These are phyloP conservation scores for Vigna angularis DNA, from an alignment of 306 rosid species.

Conservation along the genomic window DNA sequence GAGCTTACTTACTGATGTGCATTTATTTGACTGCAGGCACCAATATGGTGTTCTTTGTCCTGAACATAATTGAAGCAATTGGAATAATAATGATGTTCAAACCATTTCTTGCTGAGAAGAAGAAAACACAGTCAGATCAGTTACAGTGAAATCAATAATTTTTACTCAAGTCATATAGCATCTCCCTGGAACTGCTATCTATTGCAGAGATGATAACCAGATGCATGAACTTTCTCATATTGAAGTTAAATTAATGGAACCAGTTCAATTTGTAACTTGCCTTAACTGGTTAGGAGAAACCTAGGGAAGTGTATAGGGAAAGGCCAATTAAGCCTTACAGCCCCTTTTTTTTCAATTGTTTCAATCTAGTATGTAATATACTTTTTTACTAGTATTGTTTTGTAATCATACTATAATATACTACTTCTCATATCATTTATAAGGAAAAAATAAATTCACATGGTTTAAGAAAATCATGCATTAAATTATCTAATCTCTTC, in stretches of 20 bases:
- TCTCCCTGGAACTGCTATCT: background rate
- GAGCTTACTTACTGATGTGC: slow-evolving; percentile 12
- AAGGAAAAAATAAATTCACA: no score
- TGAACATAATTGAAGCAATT: slow-evolving; percentile 50
- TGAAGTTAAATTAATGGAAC: background rate
- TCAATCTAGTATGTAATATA: no score
- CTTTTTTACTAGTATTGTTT: no score
- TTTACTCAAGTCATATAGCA: slow-evolving; percentile 1
- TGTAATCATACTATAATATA: no score
- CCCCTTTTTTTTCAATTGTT: no score
- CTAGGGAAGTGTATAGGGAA: no score
- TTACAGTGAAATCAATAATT: slow-evolving; percentile 40
- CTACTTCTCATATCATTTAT: no score
- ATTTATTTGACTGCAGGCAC: slow-evolving; percentile 46
- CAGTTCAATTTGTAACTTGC: background rate
- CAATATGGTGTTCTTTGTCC: slow-evolving; percentile 48
- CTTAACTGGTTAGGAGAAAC: no score
- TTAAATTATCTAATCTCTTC: no score
- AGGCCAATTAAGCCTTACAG: no score
- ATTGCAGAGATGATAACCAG: background rate
- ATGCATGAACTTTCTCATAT: background rate
- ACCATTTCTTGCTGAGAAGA: slow-evolving; percentile 49
- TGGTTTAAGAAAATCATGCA: no score
- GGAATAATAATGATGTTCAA: slow-evolving; percentile 59
- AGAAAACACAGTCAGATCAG: slow-evolving; percentile 9